A percentile compares a stretch with the other conserved stretches of the same genome.
Conservation (phyloP, 768 basidiomycete species). For the Tephrocybe sp. region DNA sequence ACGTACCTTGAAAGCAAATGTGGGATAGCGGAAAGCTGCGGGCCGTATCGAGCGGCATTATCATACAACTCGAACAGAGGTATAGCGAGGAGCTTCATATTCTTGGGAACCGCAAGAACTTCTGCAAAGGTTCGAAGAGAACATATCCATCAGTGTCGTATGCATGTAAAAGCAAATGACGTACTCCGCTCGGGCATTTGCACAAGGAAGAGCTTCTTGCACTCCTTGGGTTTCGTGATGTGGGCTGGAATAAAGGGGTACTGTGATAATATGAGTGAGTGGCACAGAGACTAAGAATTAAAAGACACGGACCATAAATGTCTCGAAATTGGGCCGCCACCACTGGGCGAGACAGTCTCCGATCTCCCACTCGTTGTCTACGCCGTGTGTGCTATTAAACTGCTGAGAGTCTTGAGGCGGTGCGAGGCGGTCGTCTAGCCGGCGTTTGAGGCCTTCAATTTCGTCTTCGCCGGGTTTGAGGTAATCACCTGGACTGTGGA, state of each 20-base stretch:
- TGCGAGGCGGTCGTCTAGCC: slow-evolving; percentile 87
- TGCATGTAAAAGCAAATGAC: slow-evolving; percentile 28
- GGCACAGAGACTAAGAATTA: background rate
- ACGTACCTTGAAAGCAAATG: slow-evolving; percentile 82
- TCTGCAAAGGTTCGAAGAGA: slow-evolving; percentile 45
- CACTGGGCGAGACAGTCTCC: slow-evolving; percentile 96
- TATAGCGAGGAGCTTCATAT: slow-evolving; percentile 98
- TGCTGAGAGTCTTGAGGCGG: slow-evolving; percentile 70
- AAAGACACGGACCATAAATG: slow-evolving; percentile 81
- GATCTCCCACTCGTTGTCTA: slow-evolving; percentile 93
- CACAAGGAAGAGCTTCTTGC: slow-evolving; percentile 93
- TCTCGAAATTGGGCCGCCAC: slow-evolving; percentile 99
- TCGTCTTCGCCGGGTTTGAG: slow-evolving; percentile 96
- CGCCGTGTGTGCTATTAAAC: slow-evolving; percentile 73
- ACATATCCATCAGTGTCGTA: background rate
- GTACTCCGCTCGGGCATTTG: slow-evolving; percentile 93
- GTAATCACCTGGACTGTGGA: slow-evolving; percentile 90
- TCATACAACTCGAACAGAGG: slow-evolving; percentile 98
- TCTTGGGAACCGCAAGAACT: slow-evolving; percentile 94
- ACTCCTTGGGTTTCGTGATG: slow-evolving; percentile 97
- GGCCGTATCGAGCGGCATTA: slow-evolving; percentile 94
- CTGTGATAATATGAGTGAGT: slow-evolving; percentile 34
- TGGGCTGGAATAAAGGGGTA: slow-evolving; percentile 95
- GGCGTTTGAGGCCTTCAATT: slow-evolving; percentile 83
- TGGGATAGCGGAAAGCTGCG: slow-evolving; percentile 92